phyloP scores from a whole-genome alignment of 2,329 filamentous ascomycete species.

The Neofusicoccum parvum region DNA sequence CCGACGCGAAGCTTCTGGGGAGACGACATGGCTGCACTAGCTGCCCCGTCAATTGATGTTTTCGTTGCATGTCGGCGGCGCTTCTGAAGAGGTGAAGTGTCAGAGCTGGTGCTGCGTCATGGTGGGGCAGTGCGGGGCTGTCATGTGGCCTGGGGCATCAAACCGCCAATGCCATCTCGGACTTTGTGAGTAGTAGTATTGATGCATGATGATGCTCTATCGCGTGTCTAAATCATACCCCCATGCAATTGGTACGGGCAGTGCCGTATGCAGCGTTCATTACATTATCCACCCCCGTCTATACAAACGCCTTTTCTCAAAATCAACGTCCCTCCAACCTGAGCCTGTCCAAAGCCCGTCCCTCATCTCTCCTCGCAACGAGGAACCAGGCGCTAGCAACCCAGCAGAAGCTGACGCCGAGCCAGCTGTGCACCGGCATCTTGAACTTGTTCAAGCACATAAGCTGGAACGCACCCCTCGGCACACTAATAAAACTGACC shows the following conservation, averaged over 20 bases:
- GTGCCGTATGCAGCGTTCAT: background rate
- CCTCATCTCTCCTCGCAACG: conserved; percentile 45
- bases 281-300: background rate
- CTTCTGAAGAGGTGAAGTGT: background rate
- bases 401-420: conserved; percentile 55
- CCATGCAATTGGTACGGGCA: background rate
- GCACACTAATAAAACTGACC: conserved; percentile 53
- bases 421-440: conserved; percentile 55
- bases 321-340: conserved; percentile 33
- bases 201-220: background rate
- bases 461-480: conserved; percentile 52
- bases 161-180: background rate
- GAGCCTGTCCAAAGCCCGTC: conserved; percentile 35
- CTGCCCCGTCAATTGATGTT: background rate
- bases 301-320: background rate
- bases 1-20: conserved; percentile 18
- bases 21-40: background rate
- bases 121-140: conserved; percentile 16
- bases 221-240: background rate
- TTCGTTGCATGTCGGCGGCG: background rate
- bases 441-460: conserved; percentile 51
- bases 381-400: conserved; percentile 54
- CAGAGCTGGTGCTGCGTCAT: background rate
- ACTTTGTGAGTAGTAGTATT: too few relatives aligned
- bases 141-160: background rate